A percentile compares a stretch with the other conserved stretches of the same genome.
Conservation (phyloP, 768 basidiomycete species). For the Boletus edulis region DNA sequence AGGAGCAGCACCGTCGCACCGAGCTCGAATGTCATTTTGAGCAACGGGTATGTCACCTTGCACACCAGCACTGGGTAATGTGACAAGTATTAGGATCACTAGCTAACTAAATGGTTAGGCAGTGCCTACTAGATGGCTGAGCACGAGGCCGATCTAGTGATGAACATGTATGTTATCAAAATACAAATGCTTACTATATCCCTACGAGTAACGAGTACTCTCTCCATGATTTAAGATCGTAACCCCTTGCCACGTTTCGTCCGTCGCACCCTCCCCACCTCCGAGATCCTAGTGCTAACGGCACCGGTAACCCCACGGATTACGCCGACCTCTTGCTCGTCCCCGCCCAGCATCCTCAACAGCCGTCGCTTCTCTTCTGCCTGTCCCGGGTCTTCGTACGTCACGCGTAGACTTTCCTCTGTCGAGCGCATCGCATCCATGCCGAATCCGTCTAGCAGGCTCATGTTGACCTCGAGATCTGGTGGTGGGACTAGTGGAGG, state of each 20-base stretch:
- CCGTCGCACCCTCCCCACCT: conserved; percentile 6
- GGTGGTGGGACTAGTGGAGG: background rate
- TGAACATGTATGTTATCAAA: background rate
- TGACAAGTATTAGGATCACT: no score
- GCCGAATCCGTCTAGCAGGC: conserved; percentile 23
- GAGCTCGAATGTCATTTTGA: no score
- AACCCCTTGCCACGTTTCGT: conserved; percentile 6
- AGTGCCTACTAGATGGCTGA: no score
- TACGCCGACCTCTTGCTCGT: conserved; percentile 7
- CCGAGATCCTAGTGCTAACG: background rate
- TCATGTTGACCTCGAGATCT: conserved; percentile 28
- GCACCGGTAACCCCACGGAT: conserved; percentile 18
- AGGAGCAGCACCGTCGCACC: no score
- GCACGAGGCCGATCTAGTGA: no score
- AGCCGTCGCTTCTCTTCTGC: conserved; percentile 55
- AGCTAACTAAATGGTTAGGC: no score
- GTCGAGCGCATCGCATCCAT: conserved; percentile 9
- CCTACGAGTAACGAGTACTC: background rate
- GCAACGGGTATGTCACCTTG: no score
- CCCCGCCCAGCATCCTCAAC: conserved; percentile 47
- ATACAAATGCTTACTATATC: background rate
- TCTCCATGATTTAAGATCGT: background rate
- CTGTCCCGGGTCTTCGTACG: conserved; percentile 69
- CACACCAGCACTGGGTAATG: no score
- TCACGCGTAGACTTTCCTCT: conserved; percentile 54